Conservation (phyloP, 306 rosid genomes). For the Pyrus bretschneideri region DNA sequence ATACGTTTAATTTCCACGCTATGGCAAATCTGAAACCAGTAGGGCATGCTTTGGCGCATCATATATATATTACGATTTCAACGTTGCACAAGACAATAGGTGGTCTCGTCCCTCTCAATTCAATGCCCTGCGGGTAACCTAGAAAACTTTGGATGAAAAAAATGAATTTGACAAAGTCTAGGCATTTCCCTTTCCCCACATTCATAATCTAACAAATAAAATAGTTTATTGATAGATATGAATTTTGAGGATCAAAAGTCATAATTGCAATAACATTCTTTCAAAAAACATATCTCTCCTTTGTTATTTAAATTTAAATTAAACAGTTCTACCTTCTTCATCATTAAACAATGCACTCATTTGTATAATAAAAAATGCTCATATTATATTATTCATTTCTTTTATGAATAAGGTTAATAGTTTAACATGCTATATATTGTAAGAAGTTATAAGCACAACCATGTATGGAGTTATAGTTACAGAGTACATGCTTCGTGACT, state of each 20-base stretch:
- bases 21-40: background rate
- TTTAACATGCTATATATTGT: background rate
- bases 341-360: background rate
- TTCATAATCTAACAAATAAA: conserved; percentile 21
- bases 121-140: conserved; percentile 39
- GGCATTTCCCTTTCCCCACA: conserved; percentile 30
- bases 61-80: conserved; percentile 18
- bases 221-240: conserved; percentile 3
- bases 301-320: no score
- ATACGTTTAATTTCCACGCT: background rate
- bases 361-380: background rate
- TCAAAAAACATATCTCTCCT: background rate
- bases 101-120: background rate
- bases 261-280: conserved; percentile 13
- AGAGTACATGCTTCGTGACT: no score
- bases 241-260: conserved; percentile 24
- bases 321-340: background rate
- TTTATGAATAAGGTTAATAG: background rate
- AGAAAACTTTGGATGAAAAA: conserved; percentile 22
- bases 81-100: background rate
- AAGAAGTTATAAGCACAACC: no score
- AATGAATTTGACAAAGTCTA: conserved; percentile 15
- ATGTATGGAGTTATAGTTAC: no score
- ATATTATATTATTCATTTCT: background rate
- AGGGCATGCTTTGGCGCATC: background rate